These are phyloP conservation scores for Neltuma alba DNA, from an alignment of 306 rosid species.

Conservation along the genomic window DNA sequence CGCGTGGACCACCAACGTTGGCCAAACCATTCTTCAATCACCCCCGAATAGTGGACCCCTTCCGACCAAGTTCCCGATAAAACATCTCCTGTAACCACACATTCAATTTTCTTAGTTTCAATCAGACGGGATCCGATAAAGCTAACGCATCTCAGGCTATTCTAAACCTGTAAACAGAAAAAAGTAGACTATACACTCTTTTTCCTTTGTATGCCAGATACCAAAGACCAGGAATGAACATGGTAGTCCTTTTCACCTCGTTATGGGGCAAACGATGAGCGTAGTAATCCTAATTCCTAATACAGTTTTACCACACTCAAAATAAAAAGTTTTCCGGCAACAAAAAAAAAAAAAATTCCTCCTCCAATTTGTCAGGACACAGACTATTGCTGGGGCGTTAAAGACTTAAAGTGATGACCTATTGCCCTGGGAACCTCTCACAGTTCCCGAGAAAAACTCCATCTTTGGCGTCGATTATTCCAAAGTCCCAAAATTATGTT, in stretches of 20 bases:
- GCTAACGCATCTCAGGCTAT: neutral
- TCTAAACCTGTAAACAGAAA: neutral
- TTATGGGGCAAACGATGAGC: neutral
- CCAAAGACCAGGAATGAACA: neutral
- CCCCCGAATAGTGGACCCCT: conserved; percentile 57
- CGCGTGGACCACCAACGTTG: conserved; percentile 71
- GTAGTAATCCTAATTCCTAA: neutral
- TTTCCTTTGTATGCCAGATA: neutral
- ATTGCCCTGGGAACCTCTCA: neutral
- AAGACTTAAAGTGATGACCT: neutral
- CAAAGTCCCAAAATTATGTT: neutral
- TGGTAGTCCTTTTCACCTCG: neutral
- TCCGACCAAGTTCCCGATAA: conserved; percentile 62
- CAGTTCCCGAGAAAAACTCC: neutral
- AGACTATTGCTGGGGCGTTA: neutral
- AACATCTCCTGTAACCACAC: conserved; percentile 58
- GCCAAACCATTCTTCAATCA: conserved; percentile 75
- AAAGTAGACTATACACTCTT: neutral
- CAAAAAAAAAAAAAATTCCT: neutral
- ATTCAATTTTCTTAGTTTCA: neutral
- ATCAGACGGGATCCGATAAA: neutral
- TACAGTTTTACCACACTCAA: neutral
- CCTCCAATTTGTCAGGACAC: neutral
- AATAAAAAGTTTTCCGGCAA: neutral
- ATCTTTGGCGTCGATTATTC: neutral